These are phyloP conservation scores for Amborella trichopoda DNA, from an alignment of 164 flowering plant species.

Conservation along the genomic window DNA sequence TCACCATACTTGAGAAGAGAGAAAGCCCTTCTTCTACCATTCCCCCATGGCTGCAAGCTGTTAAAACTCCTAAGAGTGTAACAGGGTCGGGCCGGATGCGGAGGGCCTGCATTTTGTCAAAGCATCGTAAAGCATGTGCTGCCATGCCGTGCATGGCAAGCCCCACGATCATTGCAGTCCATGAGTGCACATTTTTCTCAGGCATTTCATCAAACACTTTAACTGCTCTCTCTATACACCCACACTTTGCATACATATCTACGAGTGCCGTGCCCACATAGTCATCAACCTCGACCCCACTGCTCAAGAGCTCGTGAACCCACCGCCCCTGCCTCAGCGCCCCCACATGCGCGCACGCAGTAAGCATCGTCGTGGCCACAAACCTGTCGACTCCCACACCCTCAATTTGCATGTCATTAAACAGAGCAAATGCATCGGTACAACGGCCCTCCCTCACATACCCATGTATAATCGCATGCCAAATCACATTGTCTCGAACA, in stretches of 20 bases:
- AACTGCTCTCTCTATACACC: slow-evolving; percentile 29
- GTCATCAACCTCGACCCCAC: slow-evolving; percentile 12
- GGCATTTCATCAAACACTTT: slow-evolving; percentile 26
- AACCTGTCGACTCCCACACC: slow-evolving; percentile 23
- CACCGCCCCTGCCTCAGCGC: slow-evolving; percentile 27
- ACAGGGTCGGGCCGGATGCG: slow-evolving; percentile 32
- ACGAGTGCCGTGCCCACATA: slow-evolving; percentile 24
- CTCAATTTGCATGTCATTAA: slow-evolving; percentile 16
- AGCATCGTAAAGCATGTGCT: slow-evolving; percentile 14
- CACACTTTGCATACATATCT: slow-evolving; percentile 43
- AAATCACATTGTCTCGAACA: slow-evolving; percentile 19
- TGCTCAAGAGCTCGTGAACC: slow-evolving; percentile 27
- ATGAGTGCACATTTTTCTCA: slow-evolving; percentile 22
- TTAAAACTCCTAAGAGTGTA: slow-evolving; percentile 26
- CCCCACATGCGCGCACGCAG: slow-evolving; percentile 30
- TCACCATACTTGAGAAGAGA: slow-evolving; percentile 26
- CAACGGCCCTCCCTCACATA: slow-evolving; percentile 12
- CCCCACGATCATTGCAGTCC: slow-evolving; percentile 35
- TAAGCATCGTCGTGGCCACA: slow-evolving; percentile 20
- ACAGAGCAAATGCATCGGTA: slow-evolving; percentile 15
- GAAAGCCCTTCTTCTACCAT: slow-evolving; percentile 18
- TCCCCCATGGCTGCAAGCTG: slow-evolving; percentile 37
- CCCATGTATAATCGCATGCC: slow-evolving; percentile 29
- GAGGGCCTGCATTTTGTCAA: slow-evolving; percentile 20
- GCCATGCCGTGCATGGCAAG: slow-evolving; percentile 27